Evolutionary conservation across 164 flowering plant species (phyloP).

Genomic region (Vitis cinerea): DNA sequence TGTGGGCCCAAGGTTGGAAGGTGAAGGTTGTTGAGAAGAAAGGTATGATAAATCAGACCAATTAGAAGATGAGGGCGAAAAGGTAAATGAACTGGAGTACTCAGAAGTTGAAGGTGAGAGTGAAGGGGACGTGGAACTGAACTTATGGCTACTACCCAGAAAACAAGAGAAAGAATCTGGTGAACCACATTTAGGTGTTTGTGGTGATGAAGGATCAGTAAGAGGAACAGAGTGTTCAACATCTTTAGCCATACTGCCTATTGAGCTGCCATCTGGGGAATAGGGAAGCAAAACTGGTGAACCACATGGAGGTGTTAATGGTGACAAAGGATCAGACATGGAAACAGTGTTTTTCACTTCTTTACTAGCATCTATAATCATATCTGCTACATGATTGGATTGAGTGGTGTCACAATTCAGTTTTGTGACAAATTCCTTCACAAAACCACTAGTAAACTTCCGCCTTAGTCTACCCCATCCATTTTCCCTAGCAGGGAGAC

Average conservation of each 20-base stretch:
- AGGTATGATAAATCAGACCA: conserved; percentile 64
- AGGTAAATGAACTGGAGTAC: conserved; percentile 56
- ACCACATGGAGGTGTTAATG: conserved; percentile 23
- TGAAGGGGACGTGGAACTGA: conserved; percentile 57
- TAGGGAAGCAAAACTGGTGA: conserved; percentile 29
- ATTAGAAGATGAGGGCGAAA: conserved; percentile 74
- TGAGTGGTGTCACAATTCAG: conserved; percentile 18
- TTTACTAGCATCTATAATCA: conserved; percentile 21
- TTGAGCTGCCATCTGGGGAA: conserved; percentile 15
- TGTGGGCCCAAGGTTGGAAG: conserved; percentile 41
- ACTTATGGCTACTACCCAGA: conserved; percentile 39
- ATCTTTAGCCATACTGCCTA: conserved; percentile 9
- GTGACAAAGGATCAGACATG: conserved; percentile 19
- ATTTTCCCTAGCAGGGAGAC: conserved; percentile 65
- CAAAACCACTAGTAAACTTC: conserved; percentile 47
- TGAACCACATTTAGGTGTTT: conserved; percentile 34
- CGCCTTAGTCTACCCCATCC: conserved; percentile 69
- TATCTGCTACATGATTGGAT: conserved; percentile 10
- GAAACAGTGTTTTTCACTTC: conserved; percentile 24
- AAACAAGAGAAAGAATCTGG: conserved; percentile 51
- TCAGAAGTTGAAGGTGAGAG: conserved; percentile 67
- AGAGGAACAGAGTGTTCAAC: conserved; percentile 7
- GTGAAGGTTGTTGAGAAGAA: conserved; percentile 58
- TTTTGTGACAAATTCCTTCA: conserved; percentile 53
- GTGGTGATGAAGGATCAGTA: conserved; percentile 9